These are phyloP conservation scores for Cyclotella atomus DNA, from an alignment of 108 stramenopile genomes.

Conservation along the genomic window DNA sequence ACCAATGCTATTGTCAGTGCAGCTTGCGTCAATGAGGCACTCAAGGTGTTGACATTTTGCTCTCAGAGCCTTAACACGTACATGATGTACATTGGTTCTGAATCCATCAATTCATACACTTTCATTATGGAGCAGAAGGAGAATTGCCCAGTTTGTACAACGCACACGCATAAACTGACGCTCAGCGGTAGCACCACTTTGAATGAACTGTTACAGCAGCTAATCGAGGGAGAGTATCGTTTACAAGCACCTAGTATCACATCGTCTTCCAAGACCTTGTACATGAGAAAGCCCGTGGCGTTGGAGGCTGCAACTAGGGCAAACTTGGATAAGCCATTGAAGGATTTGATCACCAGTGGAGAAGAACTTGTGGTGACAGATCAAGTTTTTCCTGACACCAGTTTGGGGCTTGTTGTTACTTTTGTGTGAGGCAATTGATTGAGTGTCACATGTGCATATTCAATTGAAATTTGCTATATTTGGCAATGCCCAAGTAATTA, in stretches of 20 bases:
- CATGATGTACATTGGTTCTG: slow-evolving; percentile 92
- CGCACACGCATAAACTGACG: slow-evolving; percentile 60
- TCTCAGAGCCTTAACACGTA: slow-evolving; percentile 96
- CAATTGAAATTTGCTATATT: too few relatives aligned
- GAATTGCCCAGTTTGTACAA: slow-evolving; percentile 91
- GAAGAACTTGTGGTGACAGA: slow-evolving; percentile 94
- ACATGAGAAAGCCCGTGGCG: slow-evolving; percentile 92
- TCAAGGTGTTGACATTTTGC: slow-evolving; percentile 93
- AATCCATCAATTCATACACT: slow-evolving; percentile 88
- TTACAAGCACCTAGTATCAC: slow-evolving; percentile 91
- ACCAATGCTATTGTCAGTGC: slow-evolving; percentile 99
- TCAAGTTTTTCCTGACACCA: slow-evolving; percentile 65
- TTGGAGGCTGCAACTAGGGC: slow-evolving; percentile 83
- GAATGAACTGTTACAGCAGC: slow-evolving; percentile 73
- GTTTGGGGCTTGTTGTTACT: slow-evolving; percentile 42
- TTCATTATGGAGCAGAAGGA: slow-evolving; percentile 89
- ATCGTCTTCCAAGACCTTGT: slow-evolving; percentile 74
- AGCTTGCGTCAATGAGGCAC: slow-evolving; percentile 93
- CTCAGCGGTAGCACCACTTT: slow-evolving; percentile 61
- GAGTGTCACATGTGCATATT: too few relatives aligned
- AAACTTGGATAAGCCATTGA: slow-evolving; percentile 89
- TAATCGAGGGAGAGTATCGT: slow-evolving; percentile 77
- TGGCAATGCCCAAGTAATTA: too few relatives aligned
- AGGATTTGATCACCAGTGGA: slow-evolving; percentile 79
- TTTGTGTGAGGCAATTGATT: too few relatives aligned